Base-by-base conservation (phyloP, 2,329 filamentous ascomycete species). In the Trichoderma sp. region DNA sequence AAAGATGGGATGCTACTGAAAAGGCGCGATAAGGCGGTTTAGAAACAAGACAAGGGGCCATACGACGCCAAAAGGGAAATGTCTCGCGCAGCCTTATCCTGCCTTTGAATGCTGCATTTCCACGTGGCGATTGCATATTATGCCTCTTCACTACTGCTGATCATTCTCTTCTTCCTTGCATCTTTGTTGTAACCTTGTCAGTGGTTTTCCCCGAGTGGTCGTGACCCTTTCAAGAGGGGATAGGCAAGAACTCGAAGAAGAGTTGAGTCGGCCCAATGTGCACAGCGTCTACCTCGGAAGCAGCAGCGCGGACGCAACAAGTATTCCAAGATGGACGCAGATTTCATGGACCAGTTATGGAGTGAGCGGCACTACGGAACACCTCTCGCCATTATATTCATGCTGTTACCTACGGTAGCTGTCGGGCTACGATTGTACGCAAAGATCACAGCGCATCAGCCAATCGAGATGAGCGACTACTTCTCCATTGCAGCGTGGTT, bases 331-430 rank as follows among this genome's bases (percentile, higher is more conserved):
- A 64, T 64, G 61, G 61, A 64, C 42, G n/a, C 34, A 34, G 61
- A 56, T 1, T 64, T 64, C n/a, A 64, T 64, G 61, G 50, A 64
- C 9, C 61, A 64, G 37, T 19, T 64, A 34, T 64, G 61, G 61
- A 64, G 61, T 42, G 25, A 64, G 48, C 61, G 61, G 25, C 61
- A 64, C 39, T 64, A 64, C 19, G 61, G 61, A 34, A 64, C 61
- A 34, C 61, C 61, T 4, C 61, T 64, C 15, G 34, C 61, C 25
- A 45, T 64, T 13, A 64, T 64, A 50, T 64, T 64, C 50, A 64
- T 64, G 61, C 19, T 56, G 1, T 6, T 64, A 35, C 61, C 61
- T 25, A 64, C 61, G 13, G 42, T 64, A 27, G 61, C 61, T 50
- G 61, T 64, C 10, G 37, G 27, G n/a, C 15, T 64, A 35, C 61